Percentiles rank a stretch among this genome's conserved stretches.
phyloP scores from a whole-genome alignment of 208 protist species.

The Hexamita inflata region DNA sequence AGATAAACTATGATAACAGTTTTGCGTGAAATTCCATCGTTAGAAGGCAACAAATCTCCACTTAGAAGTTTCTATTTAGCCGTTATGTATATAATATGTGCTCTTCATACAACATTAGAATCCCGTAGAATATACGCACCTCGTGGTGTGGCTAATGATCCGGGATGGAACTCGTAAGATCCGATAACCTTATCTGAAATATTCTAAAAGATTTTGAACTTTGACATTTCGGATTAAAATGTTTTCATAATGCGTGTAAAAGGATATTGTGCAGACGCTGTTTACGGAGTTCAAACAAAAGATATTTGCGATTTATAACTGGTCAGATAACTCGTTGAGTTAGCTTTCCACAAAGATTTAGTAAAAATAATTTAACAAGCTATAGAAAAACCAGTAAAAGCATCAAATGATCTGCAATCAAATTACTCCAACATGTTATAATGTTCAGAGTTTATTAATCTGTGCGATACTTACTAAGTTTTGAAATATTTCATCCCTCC shows the following conservation, averaged over 20 bases:
- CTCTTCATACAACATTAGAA: conserved; percentile 2
- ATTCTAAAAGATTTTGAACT: neutral
- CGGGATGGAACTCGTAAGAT: neutral
- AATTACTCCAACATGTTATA: no score
- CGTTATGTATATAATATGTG: neutral
- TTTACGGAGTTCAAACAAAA: conserved; percentile 20
- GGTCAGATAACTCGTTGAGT: neutral
- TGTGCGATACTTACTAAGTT: no score
- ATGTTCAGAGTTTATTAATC: no score
- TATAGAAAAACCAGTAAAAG: no score
- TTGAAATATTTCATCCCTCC: no score
- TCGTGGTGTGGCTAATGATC: neutral
- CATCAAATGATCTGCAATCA: no score
- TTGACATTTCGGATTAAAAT: neutral
- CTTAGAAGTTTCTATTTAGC: conserved; percentile 11
- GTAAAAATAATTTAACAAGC: no score
- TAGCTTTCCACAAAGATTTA: no score
- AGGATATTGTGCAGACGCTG: neutral
- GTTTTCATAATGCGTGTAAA: neutral
- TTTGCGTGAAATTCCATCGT: neutral
- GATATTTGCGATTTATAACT: neutral
- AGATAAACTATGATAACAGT: neutral
- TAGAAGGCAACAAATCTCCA: neutral
- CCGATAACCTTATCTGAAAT: neutral
- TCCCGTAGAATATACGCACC: neutral